Evolutionary conservation across 352 stramenopile species (phyloP).

Genomic region (Plasmopara halstedii): DNA sequence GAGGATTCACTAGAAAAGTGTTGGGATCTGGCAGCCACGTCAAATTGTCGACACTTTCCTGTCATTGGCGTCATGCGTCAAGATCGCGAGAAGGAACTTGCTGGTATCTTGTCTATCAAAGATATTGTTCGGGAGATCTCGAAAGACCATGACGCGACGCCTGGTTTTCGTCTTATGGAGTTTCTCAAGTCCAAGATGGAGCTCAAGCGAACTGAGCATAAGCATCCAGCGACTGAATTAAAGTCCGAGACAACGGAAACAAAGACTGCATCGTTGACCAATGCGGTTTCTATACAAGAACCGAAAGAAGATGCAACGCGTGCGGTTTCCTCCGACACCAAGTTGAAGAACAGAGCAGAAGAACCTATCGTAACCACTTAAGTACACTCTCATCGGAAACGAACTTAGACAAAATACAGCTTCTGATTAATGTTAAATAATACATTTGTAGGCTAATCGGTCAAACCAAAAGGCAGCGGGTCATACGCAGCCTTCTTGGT

Average conservation of each 20-base stretch:
- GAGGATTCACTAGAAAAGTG: slow-evolving; percentile 76
- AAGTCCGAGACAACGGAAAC: slow-evolving; percentile 9
- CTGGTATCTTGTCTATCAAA: slow-evolving; percentile 77
- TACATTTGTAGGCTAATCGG: slow-evolving; percentile 27
- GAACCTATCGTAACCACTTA: not conserved
- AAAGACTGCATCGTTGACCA: slow-evolving; percentile 5
- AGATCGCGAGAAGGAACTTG: slow-evolving; percentile 72
- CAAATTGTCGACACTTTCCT: slow-evolving; percentile 77
- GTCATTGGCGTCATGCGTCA: slow-evolving; percentile 70
- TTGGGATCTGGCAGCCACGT: slow-evolving; percentile 55
- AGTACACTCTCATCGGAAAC: not conserved
- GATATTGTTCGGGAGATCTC: slow-evolving; percentile 83
- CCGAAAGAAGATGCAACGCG: not conserved
- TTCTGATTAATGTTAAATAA: too few species aligned
- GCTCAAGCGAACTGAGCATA: slow-evolving; percentile 34
- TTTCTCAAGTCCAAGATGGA: slow-evolving; percentile 80
- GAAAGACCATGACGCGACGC: slow-evolving; percentile 61
- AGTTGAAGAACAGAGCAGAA: not conserved
- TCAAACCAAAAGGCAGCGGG: slow-evolving; percentile 11
- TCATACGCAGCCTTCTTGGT: slow-evolving; percentile 32
- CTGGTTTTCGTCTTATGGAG: slow-evolving; percentile 75
- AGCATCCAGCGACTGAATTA: slow-evolving; percentile 6
- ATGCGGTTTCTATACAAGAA: slow-evolving; percentile 4
- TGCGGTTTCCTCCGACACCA: too few species aligned
- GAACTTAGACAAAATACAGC: not conserved